Conservation (phyloP, 164 flowering plant genomes). For the Tetrastigma voinierianum region DNA sequence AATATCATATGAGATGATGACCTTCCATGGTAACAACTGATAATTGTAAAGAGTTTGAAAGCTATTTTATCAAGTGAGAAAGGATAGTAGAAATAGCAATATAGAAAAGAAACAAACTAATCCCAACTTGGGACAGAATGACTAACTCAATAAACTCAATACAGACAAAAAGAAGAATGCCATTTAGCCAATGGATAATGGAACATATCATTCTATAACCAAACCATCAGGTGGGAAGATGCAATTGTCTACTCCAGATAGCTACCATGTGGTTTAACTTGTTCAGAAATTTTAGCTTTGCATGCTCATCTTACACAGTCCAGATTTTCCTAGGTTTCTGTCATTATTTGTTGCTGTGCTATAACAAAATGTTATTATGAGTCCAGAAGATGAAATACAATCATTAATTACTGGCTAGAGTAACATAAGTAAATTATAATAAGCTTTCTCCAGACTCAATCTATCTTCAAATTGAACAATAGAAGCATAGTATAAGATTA, state of each 20-base stretch:
- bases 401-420: neutral
- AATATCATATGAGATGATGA: slow-evolving; percentile 3
- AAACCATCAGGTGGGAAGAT: neutral
- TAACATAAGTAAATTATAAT: neutral
- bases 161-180: neutral
- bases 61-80: neutral
- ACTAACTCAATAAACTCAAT: neutral
- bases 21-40: neutral
- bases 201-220: neutral
- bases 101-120: neutral
- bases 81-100: neutral
- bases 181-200: neutral
- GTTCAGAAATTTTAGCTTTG: neutral
- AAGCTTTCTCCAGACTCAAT: neutral
- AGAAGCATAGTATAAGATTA: neutral
- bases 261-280: neutral
- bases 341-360: too few relatives aligned
- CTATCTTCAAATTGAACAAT: neutral
- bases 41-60: neutral
- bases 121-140: neutral
- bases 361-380: neutral
- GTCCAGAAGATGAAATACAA: neutral
- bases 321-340: too few relatives aligned
- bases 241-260: neutral
- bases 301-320: neutral